Evolutionary conservation across 495 filamentous ascomycete species (phyloP).

Genomic region (Paragyromitra xinjiangensis): DNA sequence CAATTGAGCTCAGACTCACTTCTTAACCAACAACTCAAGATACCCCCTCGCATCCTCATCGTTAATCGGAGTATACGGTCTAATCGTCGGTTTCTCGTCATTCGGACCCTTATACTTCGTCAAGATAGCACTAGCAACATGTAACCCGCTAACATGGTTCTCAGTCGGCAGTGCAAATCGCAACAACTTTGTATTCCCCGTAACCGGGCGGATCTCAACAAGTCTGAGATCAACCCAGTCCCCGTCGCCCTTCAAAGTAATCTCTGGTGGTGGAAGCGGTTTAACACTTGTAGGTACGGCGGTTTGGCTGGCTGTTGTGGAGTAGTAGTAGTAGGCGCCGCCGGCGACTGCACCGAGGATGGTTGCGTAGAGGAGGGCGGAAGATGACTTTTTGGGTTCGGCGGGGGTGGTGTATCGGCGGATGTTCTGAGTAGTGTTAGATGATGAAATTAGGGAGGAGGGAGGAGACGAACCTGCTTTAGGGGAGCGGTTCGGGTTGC

Average conservation of each 20-base stretch:
- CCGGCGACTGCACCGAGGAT: constrained; percentile 58
- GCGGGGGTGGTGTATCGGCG: constrained; percentile 49
- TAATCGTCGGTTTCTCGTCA: constrained; percentile 80
- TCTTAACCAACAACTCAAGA: constrained; percentile 90
- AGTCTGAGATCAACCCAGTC: constrained; percentile 74
- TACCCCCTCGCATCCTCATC: constrained; percentile 82
- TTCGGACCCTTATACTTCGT: constrained; percentile 83
- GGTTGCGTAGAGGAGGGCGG: constrained; percentile 59
- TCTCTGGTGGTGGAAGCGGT: constrained; percentile 54
- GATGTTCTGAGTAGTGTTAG: constrained; percentile 23
- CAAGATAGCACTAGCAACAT: constrained; percentile 78
- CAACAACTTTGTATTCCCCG: constrained; percentile 88
- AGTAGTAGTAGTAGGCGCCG: constrained; percentile 66
- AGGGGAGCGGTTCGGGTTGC: constrained; percentile 17
- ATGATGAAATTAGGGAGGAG: neutral
- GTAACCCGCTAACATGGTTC: constrained; percentile 81
- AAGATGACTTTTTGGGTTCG: constrained; percentile 32
- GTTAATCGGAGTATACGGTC: constrained; percentile 91
- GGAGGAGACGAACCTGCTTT: constrained; percentile 38
- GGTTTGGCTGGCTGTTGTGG: constrained; percentile 59
- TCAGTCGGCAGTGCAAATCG: constrained; percentile 84
- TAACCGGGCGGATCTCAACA: constrained; percentile 77
- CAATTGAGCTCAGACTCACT: constrained; percentile 42
- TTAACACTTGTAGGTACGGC: constrained; percentile 58
- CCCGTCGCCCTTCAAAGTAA: constrained; percentile 81